phyloP scores from a whole-genome alignment of 1,284 basidiomycete genomes.

The Ustilago esculenta region DNA sequence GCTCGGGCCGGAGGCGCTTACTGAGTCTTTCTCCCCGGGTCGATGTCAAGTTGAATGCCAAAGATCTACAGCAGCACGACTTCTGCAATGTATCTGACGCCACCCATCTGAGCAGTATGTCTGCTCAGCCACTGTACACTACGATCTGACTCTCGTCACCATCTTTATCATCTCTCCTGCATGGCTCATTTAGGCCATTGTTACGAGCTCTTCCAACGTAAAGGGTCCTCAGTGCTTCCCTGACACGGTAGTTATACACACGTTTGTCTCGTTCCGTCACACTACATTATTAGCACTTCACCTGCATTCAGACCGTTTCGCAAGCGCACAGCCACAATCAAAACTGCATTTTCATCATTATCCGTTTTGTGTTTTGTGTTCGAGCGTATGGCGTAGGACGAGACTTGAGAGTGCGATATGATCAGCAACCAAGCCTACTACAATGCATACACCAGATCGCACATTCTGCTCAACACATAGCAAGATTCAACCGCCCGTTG shows the following conservation, averaged over 20 bases:
- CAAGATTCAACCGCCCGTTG: no score
- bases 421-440: no score
- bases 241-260: conserved; percentile 7
- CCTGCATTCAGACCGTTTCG: conserved; percentile 29
- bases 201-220: conserved; percentile 8
- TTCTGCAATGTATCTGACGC: conserved; percentile 4
- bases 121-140: conserved; percentile 23
- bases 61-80: conserved; percentile 1
- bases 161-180: no score
- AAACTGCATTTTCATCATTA: neutral
- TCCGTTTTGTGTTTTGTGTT: neutral
- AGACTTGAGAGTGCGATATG: no score
- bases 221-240: conserved; percentile 5
- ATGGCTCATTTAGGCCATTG: neutral
- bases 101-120: neutral
- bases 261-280: conserved; percentile 9
- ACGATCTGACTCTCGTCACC: neutral
- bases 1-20: conserved; percentile 41
- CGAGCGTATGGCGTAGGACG: neutral
- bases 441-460: no score
- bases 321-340: conserved; percentile 22
- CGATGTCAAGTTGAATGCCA: neutral
- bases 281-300: conserved; percentile 14
- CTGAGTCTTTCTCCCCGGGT: neutral
- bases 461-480: no score